Percentiles rank a stretch among this genome's conserved stretches.
These are phyloP conservation scores for Penicillium rolfsii DNA, from an alignment of 2,329 filamentous ascomycete genomes.

Conservation along the genomic window DNA sequence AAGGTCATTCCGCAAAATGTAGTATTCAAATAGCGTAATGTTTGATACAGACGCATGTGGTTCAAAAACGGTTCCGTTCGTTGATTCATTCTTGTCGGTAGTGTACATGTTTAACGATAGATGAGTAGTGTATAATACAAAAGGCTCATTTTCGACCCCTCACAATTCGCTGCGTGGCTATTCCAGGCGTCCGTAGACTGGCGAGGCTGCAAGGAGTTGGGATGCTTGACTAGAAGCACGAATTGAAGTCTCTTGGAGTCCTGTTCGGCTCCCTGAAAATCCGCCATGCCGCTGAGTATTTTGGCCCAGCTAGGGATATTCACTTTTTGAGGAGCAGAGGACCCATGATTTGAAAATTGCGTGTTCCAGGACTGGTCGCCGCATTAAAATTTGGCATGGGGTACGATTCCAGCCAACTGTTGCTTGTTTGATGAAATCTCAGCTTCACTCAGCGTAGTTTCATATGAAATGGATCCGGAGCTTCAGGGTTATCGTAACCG, in stretches of 20 bases:
- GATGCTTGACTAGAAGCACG: background rate
- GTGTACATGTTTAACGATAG: background rate
- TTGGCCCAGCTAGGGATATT: too few species aligned
- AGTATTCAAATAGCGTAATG: background rate
- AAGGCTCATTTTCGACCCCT: background rate
- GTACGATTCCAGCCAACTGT: background rate
- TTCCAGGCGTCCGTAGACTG: background rate
- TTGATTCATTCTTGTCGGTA: background rate
- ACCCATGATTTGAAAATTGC: background rate
- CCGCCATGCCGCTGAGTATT: background rate
- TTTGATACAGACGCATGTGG: background rate
- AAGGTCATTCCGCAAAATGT: background rate
- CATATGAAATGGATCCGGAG: conserved; percentile 18
- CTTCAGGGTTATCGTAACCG: conserved; percentile 17
- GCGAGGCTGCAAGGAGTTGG: background rate
- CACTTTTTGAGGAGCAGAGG: background rate
- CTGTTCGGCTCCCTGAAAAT: background rate
- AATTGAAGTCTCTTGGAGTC: background rate
- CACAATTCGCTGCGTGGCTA: background rate
- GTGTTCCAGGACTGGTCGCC: background rate
- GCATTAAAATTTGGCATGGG: background rate
- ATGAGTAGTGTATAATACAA: background rate
- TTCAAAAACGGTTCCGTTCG: background rate
- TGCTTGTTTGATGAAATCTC: background rate
- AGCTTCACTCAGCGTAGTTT: conserved; percentile 18